Percentiles rank a stretch among this genome's conserved stretches.
phyloP scores from a whole-genome alignment of 805 yeast genomes.

The Saccharomycopsis fermentans region DNA sequence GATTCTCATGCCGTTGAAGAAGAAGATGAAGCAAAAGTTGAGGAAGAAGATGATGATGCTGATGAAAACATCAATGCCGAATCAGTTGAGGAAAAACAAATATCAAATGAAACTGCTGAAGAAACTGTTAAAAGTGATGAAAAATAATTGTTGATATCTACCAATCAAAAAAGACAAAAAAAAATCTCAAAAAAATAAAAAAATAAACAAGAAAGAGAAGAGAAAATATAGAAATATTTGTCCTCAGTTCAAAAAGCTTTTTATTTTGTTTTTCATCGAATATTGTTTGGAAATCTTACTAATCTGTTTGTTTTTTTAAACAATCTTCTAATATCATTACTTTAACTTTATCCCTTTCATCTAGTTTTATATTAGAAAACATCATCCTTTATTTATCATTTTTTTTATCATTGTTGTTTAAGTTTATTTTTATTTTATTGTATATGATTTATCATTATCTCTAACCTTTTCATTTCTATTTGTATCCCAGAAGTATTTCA shows the following conservation, averaged over 20 bases:
- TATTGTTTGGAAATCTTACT: background rate
- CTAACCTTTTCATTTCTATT: background rate
- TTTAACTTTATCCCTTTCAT: background rate
- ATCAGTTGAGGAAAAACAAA: background rate
- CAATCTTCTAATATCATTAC: background rate
- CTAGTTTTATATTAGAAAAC: background rate
- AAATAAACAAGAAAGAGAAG: background rate
- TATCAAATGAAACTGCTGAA: background rate
- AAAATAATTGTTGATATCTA: conserved; percentile 1
- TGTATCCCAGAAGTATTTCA: background rate
- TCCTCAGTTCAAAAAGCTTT: background rate
- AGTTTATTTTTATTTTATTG: background rate
- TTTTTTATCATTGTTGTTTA: background rate
- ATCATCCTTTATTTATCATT: background rate
- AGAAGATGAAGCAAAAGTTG: conserved; percentile 6
- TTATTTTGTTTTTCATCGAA: background rate
- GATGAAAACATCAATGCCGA: background rate
- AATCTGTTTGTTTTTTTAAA: background rate
- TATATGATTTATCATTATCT: background rate
- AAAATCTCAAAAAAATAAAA: background rate
- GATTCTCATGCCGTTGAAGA: background rate
- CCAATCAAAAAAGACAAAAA: background rate
- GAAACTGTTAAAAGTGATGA: conserved; percentile 1
- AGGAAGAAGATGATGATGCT: background rate
- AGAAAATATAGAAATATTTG: background rate